A percentile compares a stretch with the other conserved stretches of the same genome.
These are phyloP conservation scores for Diaporthe eres DNA, from an alignment of 2,329 filamentous ascomycete species.

Conservation along the genomic window DNA sequence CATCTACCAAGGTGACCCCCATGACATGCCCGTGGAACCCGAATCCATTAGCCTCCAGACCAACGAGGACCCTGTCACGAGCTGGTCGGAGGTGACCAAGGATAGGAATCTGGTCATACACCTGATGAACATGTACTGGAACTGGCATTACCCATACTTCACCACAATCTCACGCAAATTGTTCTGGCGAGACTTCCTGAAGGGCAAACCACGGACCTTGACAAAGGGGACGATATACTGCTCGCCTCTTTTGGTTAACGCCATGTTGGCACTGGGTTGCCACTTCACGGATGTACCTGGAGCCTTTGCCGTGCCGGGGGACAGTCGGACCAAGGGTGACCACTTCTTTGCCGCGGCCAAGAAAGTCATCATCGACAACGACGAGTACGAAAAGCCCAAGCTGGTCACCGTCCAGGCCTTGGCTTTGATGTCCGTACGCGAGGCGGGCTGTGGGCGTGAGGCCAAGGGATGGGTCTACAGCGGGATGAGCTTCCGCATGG, in stretches of 20 bases:
- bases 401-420: constrained; percentile 94
- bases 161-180: constrained; percentile 88
- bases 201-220: constrained; percentile 71
- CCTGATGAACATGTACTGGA: constrained; percentile 97
- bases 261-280: constrained; percentile 92
- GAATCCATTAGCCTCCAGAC: constrained; percentile 62
- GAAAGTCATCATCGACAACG: constrained; percentile 87
- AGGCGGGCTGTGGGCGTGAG: constrained; percentile 94
- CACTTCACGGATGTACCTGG: constrained; percentile 87
- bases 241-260: constrained; percentile 90
- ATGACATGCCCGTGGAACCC: constrained; percentile 56
- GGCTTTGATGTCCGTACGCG: constrained; percentile 94
- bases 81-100: constrained; percentile 89
- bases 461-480: constrained; percentile 98
- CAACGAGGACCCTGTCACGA: constrained; percentile 79
- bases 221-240: constrained; percentile 80
- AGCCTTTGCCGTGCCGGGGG: constrained; percentile 78
- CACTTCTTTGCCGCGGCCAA: constrained; percentile 98
- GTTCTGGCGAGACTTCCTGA: constrained; percentile 88
- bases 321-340: constrained; percentile 90
- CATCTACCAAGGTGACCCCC: constrained; percentile 78
- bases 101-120: constrained; percentile 86
- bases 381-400: constrained; percentile 91
- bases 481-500: constrained; percentile 98
- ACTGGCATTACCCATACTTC: constrained; percentile 98